Evolutionary conservation across 768 basidiomycete species (phyloP), one percentile per base, ranked within the genome.

Genomic region (Sarcomyxa edulis): DNA sequence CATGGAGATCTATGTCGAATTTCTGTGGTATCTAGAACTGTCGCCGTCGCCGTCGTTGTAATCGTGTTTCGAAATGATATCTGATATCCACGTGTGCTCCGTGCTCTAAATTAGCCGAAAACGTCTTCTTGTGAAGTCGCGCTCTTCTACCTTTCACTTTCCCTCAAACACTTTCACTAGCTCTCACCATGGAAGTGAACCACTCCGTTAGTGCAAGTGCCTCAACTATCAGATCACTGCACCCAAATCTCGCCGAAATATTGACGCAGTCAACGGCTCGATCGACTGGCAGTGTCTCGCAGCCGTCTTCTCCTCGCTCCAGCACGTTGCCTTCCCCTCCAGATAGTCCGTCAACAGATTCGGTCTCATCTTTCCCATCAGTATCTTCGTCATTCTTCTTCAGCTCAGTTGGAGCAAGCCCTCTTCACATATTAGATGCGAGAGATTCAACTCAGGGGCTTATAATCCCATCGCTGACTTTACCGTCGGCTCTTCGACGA

Each of bases 371-470:
- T 5, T 64, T 85, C 3, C 84, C 84, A 1, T 84, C 81, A 1
- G 76, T 84, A 9, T 73, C 78, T 12, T 84, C 81, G 2, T 82
- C 81, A 1, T 84, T 84, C 68, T 83, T 86, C 62, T 85, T 84
- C 63, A 84, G 81, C 22, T 85, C 83, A 7, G 78, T 74, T 0
- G 80, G 80, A 9, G 76, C 75, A 1, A 82, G 80, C 45, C 83
- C 78, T 22, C 56, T 65, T 15, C 65, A 55, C 67, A 1, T 69
- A 66, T 35, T 57, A 62, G 0, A 65, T 65, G 36, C 51, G 44
- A 56, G 53, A 37, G 64, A 68, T 19, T 56, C 55, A 8, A 66
- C 70, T 46, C 68, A 71, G 48, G 76, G 74, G 43, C 69, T 85
- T 39, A 74, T 84, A 44, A 86, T 86, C 32, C 84, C 84, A 2